Percentiles rank a stretch among this genome's conserved stretches.
phyloP scores from a whole-genome alignment of 768 basidiomycete genomes.

The Cystobasidium onofrii region DNA sequence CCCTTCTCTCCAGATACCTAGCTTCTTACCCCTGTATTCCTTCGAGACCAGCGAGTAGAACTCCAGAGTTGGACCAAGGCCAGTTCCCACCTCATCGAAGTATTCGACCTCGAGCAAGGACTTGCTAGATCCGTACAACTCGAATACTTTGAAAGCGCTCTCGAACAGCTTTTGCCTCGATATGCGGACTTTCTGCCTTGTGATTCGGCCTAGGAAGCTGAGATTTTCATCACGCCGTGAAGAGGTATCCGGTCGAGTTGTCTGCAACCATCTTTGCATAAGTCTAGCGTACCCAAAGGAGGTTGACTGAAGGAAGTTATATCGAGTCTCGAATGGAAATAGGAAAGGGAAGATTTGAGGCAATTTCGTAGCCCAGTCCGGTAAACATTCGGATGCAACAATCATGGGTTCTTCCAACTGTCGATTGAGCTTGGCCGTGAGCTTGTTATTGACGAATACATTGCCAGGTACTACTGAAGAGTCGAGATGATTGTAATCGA shows the following conservation, averaged over 20 bases:
- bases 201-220: conserved; percentile 80
- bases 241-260: conserved; percentile 50
- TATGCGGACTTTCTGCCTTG: conserved; percentile 92
- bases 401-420: conserved; percentile 99
- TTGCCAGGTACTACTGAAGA: conserved; percentile 44
- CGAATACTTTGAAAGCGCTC: conserved; percentile 90
- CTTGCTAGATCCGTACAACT: conserved; percentile 80
- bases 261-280: conserved; percentile 87
- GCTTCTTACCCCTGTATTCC: conserved; percentile 71
- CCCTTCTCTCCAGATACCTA: conserved; percentile 11
- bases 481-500: conserved; percentile 52
- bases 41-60: conserved; percentile 96
- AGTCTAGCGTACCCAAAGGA: conserved; percentile 95
- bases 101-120: conserved; percentile 96
- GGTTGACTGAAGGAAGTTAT: conserved; percentile 92
- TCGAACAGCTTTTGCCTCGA: conserved; percentile 89
- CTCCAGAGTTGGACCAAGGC: conserved; percentile 91
- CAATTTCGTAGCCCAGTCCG: conserved; percentile 93
- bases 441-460: conserved; percentile 86
- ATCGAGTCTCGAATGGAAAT: conserved; percentile 96
- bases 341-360: conserved; percentile 96
- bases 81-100: conserved; percentile 97
- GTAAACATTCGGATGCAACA: conserved; percentile 91
- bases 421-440: conserved; percentile 92
- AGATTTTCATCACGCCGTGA: conserved; percentile 75